Conservation (phyloP, 2,329 filamentous ascomycete genomes). For the Ophiobolus disseminans region DNA sequence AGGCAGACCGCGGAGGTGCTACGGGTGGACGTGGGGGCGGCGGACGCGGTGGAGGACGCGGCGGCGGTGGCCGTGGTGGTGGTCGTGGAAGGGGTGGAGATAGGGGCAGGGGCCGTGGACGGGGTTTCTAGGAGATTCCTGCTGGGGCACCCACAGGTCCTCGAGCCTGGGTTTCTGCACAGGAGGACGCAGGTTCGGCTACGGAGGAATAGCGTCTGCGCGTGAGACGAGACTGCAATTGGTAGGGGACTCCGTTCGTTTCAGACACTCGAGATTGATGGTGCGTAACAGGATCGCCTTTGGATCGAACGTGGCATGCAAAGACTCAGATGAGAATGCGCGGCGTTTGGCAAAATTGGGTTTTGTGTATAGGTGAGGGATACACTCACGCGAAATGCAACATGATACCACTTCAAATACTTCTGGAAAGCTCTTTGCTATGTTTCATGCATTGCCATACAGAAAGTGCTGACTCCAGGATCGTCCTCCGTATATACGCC, state of each 20-base stretch:
- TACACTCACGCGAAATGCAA: conserved; percentile 26
- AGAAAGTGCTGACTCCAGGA: neutral
- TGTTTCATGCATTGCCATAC: neutral
- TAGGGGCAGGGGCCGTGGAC: conserved; percentile 53
- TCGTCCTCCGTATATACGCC: neutral
- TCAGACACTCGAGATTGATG: conserved; percentile 25
- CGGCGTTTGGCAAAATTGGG: conserved; percentile 27
- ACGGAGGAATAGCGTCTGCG: conserved; percentile 4
- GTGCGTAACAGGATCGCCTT: conserved; percentile 25
- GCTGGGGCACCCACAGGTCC: conserved; percentile 8
- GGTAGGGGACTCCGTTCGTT: conserved; percentile 24
- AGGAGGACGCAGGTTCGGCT: conserved; percentile 7
- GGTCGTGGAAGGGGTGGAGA: conserved; percentile 51
- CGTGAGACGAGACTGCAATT: conserved; percentile 12
- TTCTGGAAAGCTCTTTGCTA: neutral
- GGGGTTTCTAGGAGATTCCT: conserved; percentile 30
- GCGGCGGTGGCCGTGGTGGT: conserved; percentile 44
- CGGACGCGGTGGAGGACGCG: conserved; percentile 55
- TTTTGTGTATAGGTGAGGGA: conserved; percentile 24
- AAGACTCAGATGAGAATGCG: conserved; percentile 20
- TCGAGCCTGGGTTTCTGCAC: too few species aligned
- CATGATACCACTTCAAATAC: conserved; percentile 32
- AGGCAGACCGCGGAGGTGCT: conserved; percentile 64
- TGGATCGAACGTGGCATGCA: conserved; percentile 16
- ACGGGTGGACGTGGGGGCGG: conserved; percentile 58